Evolutionary conservation across 106 monocot species (phyloP).

Genomic region (Chionographis japonica): DNA sequence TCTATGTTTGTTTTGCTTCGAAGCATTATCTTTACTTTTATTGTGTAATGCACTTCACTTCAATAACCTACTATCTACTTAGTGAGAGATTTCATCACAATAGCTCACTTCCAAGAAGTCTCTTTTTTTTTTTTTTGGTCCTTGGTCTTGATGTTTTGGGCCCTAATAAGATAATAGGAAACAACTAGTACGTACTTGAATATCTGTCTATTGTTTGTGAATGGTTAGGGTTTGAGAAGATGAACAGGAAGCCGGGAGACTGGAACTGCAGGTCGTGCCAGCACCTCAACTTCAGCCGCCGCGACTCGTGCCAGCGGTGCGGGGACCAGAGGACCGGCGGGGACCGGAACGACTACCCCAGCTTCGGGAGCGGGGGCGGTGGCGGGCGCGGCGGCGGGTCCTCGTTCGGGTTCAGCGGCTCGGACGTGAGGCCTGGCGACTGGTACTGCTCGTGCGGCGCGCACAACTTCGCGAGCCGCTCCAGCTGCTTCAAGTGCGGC

Average conservation of each 20-base stretch:
- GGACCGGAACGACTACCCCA: constrained; percentile 1
- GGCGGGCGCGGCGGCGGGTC: neutral
- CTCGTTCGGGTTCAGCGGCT: neutral
- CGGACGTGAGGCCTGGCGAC: constrained; percentile 30
- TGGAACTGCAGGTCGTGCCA: constrained; percentile 39
- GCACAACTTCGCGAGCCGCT: constrained; percentile 44
- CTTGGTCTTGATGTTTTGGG: too few species aligned
- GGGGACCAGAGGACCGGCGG: constrained; percentile 17
- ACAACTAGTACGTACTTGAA: too few species aligned
- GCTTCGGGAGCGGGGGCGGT: neutral
- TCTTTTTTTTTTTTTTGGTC: too few species aligned
- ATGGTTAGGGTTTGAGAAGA: neutral
- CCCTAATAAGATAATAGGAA: too few species aligned
- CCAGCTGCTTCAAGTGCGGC: constrained; percentile 40
- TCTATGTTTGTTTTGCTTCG: too few species aligned
- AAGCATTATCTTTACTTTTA: too few species aligned
- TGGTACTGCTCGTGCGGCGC: constrained; percentile 40
- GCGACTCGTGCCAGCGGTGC: constrained; percentile 33
- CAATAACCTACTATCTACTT: too few species aligned
- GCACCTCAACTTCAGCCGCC: constrained; percentile 42
- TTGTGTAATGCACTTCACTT: too few species aligned
- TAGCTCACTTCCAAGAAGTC: too few species aligned
- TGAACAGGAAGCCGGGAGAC: constrained; percentile 45
- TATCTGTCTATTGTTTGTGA: neutral
- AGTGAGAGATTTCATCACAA: too few species aligned